These are phyloP conservation scores for Dendrocalamus sinicus DNA, from an alignment of 176 grass and related monocot genomes.

Conservation along the genomic window DNA sequence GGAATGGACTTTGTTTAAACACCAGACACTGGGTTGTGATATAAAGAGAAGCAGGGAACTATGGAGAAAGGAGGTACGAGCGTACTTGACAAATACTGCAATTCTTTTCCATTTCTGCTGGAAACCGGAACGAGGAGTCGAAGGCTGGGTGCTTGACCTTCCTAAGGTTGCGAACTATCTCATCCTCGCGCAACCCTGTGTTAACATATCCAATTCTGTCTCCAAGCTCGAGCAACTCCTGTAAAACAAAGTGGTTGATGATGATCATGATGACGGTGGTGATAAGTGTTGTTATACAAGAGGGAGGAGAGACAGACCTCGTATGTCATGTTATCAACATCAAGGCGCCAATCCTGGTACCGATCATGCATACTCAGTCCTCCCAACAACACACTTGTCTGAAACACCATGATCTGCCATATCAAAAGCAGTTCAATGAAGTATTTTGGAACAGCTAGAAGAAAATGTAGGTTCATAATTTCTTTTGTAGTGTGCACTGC, in stretches of 20 bases:
- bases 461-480: neutral
- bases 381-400: conserved; percentile 83
- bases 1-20: neutral
- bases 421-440: neutral
- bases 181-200: conserved; percentile 92
- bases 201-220: conserved; percentile 91
- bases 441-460: neutral
- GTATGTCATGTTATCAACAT: conserved; percentile 95
- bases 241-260: conserved; percentile 8
- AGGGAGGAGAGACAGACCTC: conserved; percentile 54
- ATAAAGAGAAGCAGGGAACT: neutral
- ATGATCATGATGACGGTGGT: neutral
- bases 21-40: neutral
- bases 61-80: neutral
- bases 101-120: conserved; percentile 73
- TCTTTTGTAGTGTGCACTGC: neutral
- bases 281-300: neutral
- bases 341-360: conserved; percentile 87
- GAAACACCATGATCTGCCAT: conserved; percentile 95
- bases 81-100: conserved; percentile 94
- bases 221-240: conserved; percentile 92
- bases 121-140: conserved; percentile 50
- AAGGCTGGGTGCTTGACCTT: conserved; percentile 69
- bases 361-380: conserved; percentile 76
- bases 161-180: conserved; percentile 61